These are phyloP conservation scores for Drechslerella coelobrocha DNA, from an alignment of 2,329 filamentous ascomycete genomes.

Conservation along the genomic window DNA sequence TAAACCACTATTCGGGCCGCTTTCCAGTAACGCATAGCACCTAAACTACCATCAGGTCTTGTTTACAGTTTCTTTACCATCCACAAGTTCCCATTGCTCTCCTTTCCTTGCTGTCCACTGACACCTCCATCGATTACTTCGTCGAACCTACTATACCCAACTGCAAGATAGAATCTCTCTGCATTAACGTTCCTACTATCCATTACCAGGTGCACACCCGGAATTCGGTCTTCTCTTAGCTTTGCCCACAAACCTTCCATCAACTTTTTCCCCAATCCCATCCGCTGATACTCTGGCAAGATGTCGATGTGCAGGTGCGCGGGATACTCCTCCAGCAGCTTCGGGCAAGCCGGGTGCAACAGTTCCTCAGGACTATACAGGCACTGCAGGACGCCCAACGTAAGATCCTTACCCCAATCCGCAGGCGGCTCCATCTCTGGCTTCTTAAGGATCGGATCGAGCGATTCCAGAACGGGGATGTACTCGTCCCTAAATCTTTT, in stretches of 20 bases:
- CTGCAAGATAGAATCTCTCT: constrained; percentile 36
- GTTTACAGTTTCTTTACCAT: constrained; percentile 48
- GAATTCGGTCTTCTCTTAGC: constrained; percentile 53
- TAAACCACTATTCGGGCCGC: too few relatives aligned
- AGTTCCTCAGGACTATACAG: constrained; percentile 37
- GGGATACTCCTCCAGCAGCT: constrained; percentile 54
- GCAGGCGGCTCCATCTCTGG: constrained; percentile 45
- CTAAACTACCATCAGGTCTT: not conserved
- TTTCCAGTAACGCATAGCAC: not conserved
- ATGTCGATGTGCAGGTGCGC: constrained; percentile 59
- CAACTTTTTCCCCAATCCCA: constrained; percentile 56
- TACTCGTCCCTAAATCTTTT: constrained; percentile 55
- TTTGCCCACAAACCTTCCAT: constrained; percentile 55
- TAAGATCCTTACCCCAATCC: constrained; percentile 48
- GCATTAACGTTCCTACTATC: constrained; percentile 56
- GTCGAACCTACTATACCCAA: constrained; percentile 43
- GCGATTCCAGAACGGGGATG: constrained; percentile 52
- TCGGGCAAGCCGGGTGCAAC: constrained; percentile 25
- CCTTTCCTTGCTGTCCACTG: constrained; percentile 38
- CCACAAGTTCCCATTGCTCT: constrained; percentile 37
- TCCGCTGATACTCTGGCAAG: constrained; percentile 56
- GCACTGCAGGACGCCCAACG: constrained; percentile 47
- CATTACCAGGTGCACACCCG: constrained; percentile 58
- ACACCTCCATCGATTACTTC: constrained; percentile 41
- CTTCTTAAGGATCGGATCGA: constrained; percentile 40